Conservation (phyloP, 352 stramenopile species). For the Phytophthora boehmeriae region DNA sequence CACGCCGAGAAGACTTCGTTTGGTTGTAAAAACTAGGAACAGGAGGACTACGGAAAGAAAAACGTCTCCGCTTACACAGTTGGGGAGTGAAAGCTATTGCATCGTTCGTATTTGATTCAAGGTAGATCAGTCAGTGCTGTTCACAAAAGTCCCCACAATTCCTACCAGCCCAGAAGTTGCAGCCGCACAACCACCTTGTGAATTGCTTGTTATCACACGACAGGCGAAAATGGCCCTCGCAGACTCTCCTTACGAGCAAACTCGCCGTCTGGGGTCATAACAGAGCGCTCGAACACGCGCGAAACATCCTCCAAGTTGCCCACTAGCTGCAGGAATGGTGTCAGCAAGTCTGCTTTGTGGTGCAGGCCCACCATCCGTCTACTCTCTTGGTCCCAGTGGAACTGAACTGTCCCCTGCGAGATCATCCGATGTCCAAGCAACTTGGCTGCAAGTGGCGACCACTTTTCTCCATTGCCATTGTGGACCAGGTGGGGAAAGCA, state of each 20-base stretch:
- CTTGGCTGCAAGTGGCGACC: not conserved
- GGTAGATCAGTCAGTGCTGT: too few relatives aligned
- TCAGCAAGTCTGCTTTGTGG: not conserved
- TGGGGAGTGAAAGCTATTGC: too few relatives aligned
- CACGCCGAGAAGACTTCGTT: too few relatives aligned
- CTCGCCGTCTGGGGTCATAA: not conserved
- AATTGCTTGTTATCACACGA: too few relatives aligned
- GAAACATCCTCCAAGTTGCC: not conserved
- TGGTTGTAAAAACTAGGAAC: too few relatives aligned
- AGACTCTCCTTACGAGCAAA: not conserved
- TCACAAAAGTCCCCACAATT: too few relatives aligned
- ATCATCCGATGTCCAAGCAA: not conserved
- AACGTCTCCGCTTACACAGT: too few relatives aligned
- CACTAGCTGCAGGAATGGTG: not conserved
- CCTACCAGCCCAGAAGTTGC: too few relatives aligned
- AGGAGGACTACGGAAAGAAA: too few relatives aligned
- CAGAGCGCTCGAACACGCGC: not conserved
- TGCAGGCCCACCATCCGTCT: not conserved
- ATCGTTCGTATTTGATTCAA: too few relatives aligned
- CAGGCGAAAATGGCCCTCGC: not conserved
- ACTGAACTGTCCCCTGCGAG: not conserved
- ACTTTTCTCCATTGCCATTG: not conserved
- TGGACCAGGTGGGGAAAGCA: not conserved
- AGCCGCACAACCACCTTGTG: too few relatives aligned
- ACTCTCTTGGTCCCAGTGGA: not conserved